A percentile compares a stretch with the other conserved stretches of the same genome.
Evolutionary conservation across 2,329 filamentous ascomycete genomes (phyloP).

Genomic region (Pezicula carpinea): DNA sequence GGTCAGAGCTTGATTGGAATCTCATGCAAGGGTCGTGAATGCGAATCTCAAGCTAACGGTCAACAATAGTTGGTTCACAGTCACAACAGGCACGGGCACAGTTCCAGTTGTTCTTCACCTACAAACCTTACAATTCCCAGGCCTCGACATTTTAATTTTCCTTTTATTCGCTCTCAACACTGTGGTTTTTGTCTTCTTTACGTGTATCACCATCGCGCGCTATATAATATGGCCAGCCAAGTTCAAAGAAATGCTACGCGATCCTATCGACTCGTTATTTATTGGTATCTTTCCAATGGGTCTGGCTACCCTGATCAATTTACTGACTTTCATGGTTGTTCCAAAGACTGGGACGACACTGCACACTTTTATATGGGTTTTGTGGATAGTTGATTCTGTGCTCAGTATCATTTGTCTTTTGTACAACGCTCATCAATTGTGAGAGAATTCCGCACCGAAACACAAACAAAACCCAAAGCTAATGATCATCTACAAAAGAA

Average conservation of each 20-base stretch:
- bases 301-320: constrained; percentile 60
- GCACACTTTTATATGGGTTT: too few species aligned
- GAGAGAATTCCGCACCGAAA: too few species aligned
- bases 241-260: background rate
- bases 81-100: background rate
- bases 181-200: background rate
- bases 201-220: background rate
- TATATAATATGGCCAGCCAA: background rate
- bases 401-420: too few species aligned
- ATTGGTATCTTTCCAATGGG: constrained; percentile 63
- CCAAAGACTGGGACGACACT: constrained; percentile 20
- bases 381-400: too few species aligned
- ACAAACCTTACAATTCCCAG: background rate
- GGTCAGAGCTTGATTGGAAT: too few species aligned
- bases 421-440: too few species aligned
- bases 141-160: too few species aligned
- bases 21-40: too few species aligned
- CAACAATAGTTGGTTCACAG: background rate
- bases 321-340: constrained; percentile 53
- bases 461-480: too few species aligned
- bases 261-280: constrained; percentile 40
- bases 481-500: too few species aligned
- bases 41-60: too few species aligned
- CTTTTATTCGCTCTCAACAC: too few species aligned
- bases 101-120: background rate